Base-by-base conservation (phyloP, 2,329 filamentous ascomycete species). In the Pseudodiploospora longispora region DNA sequence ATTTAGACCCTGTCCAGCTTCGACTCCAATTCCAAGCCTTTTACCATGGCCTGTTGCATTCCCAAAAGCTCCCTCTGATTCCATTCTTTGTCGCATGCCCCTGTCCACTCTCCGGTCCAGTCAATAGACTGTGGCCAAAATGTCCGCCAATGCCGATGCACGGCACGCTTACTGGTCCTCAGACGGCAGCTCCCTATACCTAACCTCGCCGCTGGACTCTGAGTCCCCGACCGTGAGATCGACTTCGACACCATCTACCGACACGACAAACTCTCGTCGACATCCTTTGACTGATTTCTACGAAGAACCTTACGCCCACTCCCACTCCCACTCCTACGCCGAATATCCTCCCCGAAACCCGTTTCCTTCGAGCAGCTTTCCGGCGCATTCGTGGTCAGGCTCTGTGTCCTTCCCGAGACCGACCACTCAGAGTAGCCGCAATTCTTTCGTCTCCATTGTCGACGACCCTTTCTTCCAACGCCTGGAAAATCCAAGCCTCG, bases 391-490 rank as follows among this genome's bases (percentile, higher is more conserved):
- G 30, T 41, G 32, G 34, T 19, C 38, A 27, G 40, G 38, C 42
- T 50, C 49, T 33, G 36, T 46, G n/a, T 38, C 52, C 40, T 51
- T 55, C 38, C 43, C 52, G 9, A 27, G 27, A 36, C 46, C 51
- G 46, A 55, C 58, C 50, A 59, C 59, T 36, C 49, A 53, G 6
- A 55, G 52, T 41, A 59, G 61, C 53, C 67, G 72, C 48, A 70
- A 72, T 52, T 79, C 74, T 12, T 62, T 76, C 50, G 59, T 67
- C 41, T 76, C 73, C 47, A 73, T 78, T 48, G 62, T 74, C 55
- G 71, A 78, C 66, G 74, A 77, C 51, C 72, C 72, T 30, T 76
- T 77, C 58, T 74, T 75, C 61, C 67, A 69, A 53, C 68, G 66
- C 50, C 70, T 71, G 51, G 61, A 70, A 57, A 56, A 60, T 33